phyloP scores from a whole-genome alignment of 2,329 filamentous ascomycete species.

The Emydomyces testavorans region DNA sequence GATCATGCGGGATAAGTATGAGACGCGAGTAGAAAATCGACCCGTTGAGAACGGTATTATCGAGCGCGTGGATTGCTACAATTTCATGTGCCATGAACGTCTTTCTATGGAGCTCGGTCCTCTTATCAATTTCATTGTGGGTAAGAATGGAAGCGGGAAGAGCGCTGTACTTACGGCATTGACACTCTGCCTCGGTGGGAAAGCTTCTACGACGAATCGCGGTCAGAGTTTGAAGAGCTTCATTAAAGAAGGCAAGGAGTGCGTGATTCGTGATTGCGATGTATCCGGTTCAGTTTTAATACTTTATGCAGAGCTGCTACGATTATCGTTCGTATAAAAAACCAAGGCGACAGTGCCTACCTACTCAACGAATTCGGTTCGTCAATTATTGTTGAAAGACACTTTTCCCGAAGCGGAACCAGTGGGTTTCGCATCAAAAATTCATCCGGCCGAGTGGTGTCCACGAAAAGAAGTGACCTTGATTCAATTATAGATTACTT shows the following conservation, averaged over 20 bases:
- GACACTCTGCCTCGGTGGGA: constrained; percentile 87
- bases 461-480: constrained; percentile 72
- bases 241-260: constrained; percentile 78
- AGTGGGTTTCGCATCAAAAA: constrained; percentile 84
- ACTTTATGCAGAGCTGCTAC: constrained; percentile 39
- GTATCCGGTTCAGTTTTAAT: background rate
- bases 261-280: constrained; percentile 28
- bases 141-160: constrained; percentile 95
- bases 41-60: constrained; percentile 77
- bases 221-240: constrained; percentile 80
- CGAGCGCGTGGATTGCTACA: constrained; percentile 72
- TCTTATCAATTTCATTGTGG: constrained; percentile 94
- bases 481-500: constrained; percentile 92
- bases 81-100: constrained; percentile 91
- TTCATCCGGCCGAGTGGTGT: constrained; percentile 56
- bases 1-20: constrained; percentile 43
- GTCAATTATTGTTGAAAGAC: constrained; percentile 79
- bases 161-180: constrained; percentile 89
- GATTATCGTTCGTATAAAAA: constrained; percentile 79
- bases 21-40: constrained; percentile 53
- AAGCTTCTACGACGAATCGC: constrained; percentile 84
- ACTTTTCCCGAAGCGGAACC: constrained; percentile 63
- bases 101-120: constrained; percentile 79
- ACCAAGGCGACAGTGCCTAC: constrained; percentile 74
- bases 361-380: constrained; percentile 70